Evolutionary conservation across 768 basidiomycete genomes (phyloP).

Genomic region (Podaxis sp.): DNA sequence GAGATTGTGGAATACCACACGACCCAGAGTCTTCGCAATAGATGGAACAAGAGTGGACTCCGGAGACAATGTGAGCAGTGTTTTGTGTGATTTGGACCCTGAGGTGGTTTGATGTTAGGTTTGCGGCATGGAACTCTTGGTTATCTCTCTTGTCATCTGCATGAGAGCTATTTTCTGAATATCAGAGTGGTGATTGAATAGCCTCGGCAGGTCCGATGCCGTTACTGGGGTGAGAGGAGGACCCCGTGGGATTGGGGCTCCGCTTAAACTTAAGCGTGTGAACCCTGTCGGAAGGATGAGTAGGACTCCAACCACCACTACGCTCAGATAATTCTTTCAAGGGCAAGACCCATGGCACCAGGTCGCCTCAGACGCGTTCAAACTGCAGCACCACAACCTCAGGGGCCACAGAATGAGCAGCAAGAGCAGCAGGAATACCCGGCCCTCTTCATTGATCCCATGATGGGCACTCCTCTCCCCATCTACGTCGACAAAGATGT

Average conservation of each 20-base stretch:
- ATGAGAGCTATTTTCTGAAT: neutral
- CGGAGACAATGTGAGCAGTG: no score
- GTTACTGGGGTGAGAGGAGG: neutral
- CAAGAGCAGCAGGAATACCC: conserved; percentile 23
- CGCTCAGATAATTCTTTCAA: conserved; percentile 33
- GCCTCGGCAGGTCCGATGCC: neutral
- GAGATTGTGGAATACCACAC: no score
- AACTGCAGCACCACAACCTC: conserved; percentile 23
- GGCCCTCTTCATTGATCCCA: conserved; percentile 74
- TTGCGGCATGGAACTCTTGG: no score
- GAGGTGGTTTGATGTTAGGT: no score
- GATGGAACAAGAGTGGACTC: no score
- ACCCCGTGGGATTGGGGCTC: conserved; percentile 17
- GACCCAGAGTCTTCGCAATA: no score
- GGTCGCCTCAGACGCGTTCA: conserved; percentile 42
- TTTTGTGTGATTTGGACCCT: no score
- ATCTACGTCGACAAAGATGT: conserved; percentile 85
- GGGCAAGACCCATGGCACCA: conserved; percentile 81
- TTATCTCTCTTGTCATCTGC: neutral
- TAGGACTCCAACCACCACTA: conserved; percentile 51
- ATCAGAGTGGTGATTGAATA: neutral
- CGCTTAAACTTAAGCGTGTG: conserved; percentile 20
- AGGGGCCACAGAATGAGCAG: conserved; percentile 35
- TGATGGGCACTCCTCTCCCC: conserved; percentile 73
- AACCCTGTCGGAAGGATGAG: conserved; percentile 18